A percentile compares a stretch with the other conserved stretches of the same genome.
These are phyloP conservation scores for Corynespora cassiicola DNA, from an alignment of 2,329 filamentous ascomycete species.

Conservation along the genomic window DNA sequence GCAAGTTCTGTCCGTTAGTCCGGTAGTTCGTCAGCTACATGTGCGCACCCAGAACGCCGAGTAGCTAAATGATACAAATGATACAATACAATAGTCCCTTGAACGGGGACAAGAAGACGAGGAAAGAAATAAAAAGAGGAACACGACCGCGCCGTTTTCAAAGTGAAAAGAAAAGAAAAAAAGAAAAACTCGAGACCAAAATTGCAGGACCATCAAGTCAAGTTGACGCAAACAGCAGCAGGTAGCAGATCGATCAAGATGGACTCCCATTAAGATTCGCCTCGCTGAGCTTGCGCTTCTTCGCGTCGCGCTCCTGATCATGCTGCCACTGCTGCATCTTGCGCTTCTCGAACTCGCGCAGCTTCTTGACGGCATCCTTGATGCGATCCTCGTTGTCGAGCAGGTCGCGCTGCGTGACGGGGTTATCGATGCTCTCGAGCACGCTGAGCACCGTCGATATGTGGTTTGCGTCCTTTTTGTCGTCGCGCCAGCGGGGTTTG, in stretches of 20 bases:
- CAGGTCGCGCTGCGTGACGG: constrained; percentile 83
- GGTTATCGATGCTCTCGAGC: constrained; percentile 85
- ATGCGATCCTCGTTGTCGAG: constrained; percentile 73
- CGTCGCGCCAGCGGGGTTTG: constrained; percentile 82
- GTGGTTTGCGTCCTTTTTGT: constrained; percentile 92
- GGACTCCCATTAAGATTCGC: constrained; percentile 13
- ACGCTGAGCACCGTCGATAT: constrained; percentile 84
- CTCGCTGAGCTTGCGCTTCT: constrained; percentile 43
- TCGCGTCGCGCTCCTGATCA: constrained; percentile 29
- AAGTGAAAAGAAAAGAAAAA: no score
- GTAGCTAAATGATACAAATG: no score
- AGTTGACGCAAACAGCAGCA: no score
- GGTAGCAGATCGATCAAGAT: no score
- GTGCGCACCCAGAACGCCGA: no score
- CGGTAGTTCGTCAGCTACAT: no score
- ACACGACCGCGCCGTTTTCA: no score
- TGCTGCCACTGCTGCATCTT: constrained; percentile 21
- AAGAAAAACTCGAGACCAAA: not conserved
- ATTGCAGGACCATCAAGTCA: no score
- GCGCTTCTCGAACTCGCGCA: constrained; percentile 54
- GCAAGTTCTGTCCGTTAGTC: no score
- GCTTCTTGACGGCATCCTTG: constrained; percentile 77
- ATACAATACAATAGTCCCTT: no score
- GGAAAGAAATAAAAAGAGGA: no score
- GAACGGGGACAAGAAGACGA: no score